These are phyloP conservation scores for Talaromyces piceae DNA, from an alignment of 2,329 filamentous ascomycete genomes.

Conservation along the genomic window DNA sequence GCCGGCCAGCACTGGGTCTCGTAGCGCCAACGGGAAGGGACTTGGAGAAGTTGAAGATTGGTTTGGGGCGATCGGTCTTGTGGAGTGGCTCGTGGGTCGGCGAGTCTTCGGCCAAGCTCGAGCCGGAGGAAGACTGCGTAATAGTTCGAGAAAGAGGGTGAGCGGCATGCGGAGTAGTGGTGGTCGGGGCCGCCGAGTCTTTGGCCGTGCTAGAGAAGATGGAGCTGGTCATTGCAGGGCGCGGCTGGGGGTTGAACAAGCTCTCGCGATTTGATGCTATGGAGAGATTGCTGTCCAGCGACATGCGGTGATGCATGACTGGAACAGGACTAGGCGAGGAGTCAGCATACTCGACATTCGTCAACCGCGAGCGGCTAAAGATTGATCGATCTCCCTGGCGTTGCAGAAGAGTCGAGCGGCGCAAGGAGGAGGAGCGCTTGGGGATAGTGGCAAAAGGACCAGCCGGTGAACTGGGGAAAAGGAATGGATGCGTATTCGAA, in stretches of 20 bases:
- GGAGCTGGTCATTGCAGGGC: conserved; percentile 43
- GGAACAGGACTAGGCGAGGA: conserved; percentile 49
- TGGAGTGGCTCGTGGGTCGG: conserved; percentile 55
- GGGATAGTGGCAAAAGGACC: conserved; percentile 50
- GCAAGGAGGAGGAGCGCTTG: conserved; percentile 66
- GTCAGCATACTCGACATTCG: conserved; percentile 37
- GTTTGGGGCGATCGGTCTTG: conserved; percentile 47
- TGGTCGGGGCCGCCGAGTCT: conserved; percentile 16
- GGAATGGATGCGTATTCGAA: conserved; percentile 20
- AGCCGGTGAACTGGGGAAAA: conserved; percentile 30
- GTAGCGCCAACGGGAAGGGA: conserved; percentile 63
- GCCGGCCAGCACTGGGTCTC: conserved; percentile 39
- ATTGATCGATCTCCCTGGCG: conserved; percentile 62
- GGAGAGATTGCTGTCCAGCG: conserved; percentile 65
- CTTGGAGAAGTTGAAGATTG: conserved; percentile 58
- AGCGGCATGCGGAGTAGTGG: conserved; percentile 41
- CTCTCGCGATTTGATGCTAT: conserved; percentile 58
- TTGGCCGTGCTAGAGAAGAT: conserved; percentile 24
- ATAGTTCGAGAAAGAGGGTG: conserved; percentile 83
- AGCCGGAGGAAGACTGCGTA: conserved; percentile 78
- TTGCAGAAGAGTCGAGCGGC: conserved; percentile 83
- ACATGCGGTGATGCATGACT: conserved; percentile 62
- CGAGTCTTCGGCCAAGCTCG: conserved; percentile 67
- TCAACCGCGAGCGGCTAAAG: conserved; percentile 35
- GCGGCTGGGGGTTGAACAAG: conserved; percentile 52